phyloP scores from a whole-genome alignment of 352 stramenopile species.

The Phytophthora sp. region DNA sequence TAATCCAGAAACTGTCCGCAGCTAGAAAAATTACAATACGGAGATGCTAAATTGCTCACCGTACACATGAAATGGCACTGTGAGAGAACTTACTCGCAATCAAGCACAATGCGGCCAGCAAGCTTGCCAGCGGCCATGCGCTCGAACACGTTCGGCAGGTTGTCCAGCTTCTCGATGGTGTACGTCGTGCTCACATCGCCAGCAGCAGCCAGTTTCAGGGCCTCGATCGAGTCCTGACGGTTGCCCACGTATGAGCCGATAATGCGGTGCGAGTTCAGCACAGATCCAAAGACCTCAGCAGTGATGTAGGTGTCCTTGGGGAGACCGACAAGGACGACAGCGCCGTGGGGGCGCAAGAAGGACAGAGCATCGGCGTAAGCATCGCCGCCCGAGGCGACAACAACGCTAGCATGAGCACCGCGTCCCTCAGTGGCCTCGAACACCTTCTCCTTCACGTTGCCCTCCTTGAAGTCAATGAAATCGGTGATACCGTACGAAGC shows the following conservation, averaged over 20 bases:
- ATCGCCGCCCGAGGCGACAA: conserved; percentile 69
- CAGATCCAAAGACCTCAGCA: conserved; percentile 43
- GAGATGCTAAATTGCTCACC: not conserved
- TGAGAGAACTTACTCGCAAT: conserved; percentile 48
- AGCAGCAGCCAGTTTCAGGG: conserved; percentile 52
- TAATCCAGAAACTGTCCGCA: conserved; percentile 18
- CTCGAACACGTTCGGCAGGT: conserved; percentile 52
- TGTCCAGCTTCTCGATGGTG: conserved; percentile 47
- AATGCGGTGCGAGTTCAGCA: conserved; percentile 54
- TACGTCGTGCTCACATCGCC: conserved; percentile 56
- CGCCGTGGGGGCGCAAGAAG: conserved; percentile 69
- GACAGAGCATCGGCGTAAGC: conserved; percentile 54
- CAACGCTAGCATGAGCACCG: conserved; percentile 65
- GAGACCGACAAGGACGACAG: conserved; percentile 68
- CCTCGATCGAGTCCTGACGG: conserved; percentile 61
- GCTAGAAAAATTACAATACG: conserved; percentile 32
- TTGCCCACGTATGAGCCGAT: conserved; percentile 63
- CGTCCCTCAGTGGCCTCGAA: conserved; percentile 44
- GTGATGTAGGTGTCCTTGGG: conserved; percentile 59
- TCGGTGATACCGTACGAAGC: conserved; percentile 63
- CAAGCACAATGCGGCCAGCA: conserved; percentile 51
- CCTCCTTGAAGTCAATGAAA: conserved; percentile 74
- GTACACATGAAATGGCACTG: conserved; percentile 1
- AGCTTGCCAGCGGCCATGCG: conserved; percentile 52
- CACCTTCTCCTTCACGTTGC: conserved; percentile 50